Conservation (phyloP, 2,329 filamentous ascomycete genomes). For the Podosphaera aphanis region DNA sequence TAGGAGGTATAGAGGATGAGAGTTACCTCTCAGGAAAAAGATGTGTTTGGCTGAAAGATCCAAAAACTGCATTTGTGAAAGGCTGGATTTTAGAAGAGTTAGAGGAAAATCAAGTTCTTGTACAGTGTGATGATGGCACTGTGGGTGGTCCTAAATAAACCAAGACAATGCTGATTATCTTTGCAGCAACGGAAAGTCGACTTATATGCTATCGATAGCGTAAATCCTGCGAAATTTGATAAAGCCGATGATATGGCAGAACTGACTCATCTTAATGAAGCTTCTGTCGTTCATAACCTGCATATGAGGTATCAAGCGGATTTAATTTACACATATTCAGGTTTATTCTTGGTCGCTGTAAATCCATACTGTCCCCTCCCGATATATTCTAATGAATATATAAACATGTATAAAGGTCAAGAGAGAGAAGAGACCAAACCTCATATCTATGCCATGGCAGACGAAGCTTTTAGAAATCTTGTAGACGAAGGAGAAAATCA, state of each 20-base stretch:
- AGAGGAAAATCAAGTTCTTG: constrained; percentile 42
- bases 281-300: constrained; percentile 91
- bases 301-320: constrained; percentile 88
- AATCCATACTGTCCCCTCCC: constrained; percentile 90
- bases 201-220: constrained; percentile 78
- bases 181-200: constrained; percentile 68
- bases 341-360: constrained; percentile 85
- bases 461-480: constrained; percentile 84
- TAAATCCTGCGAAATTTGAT: constrained; percentile 98
- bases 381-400: constrained; percentile 89
- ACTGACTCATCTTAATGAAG: constrained; percentile 89
- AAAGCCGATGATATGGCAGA: constrained; percentile 99
- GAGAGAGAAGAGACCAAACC: constrained; percentile 85
- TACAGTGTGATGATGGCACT: constrained; percentile 83
- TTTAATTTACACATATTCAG: constrained; percentile 94
- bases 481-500: constrained; percentile 91
- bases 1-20: constrained; percentile 71
- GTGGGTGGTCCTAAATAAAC: constrained; percentile 26
- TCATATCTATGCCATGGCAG: constrained; percentile 93
- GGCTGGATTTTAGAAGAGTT: constrained; percentile 79
- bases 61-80: constrained; percentile 68
- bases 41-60: constrained; percentile 91
- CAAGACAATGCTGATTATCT: constrained; percentile 5
- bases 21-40: constrained; percentile 97
- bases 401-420: constrained; percentile 92